Evolutionary conservation across 352 stramenopile genomes (phyloP).

Genomic region (Globisporangium carolinianum): DNA sequence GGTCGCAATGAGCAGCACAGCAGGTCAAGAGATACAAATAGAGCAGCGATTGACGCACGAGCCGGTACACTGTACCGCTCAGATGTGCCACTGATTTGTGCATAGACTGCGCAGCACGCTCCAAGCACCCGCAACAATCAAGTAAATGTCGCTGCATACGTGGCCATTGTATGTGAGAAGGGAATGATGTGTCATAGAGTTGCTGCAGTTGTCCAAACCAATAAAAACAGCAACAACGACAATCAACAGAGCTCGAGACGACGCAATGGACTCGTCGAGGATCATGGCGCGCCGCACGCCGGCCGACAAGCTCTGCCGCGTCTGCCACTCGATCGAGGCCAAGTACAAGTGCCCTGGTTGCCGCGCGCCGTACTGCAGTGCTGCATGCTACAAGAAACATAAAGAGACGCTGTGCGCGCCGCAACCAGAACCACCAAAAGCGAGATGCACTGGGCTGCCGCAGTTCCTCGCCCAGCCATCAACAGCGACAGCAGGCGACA

Average conservation of each 20-base stretch:
- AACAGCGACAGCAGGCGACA: slow-evolving; percentile 3
- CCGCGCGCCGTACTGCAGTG: slow-evolving; percentile 64
- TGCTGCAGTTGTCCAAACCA: neutral
- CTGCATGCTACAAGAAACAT: slow-evolving; percentile 74
- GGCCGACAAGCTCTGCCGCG: slow-evolving; percentile 28
- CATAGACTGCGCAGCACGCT: too few species aligned
- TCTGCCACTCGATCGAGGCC: slow-evolving; percentile 44
- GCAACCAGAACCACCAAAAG: neutral
- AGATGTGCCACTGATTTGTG: too few species aligned
- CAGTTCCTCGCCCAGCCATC: slow-evolving; percentile 2
- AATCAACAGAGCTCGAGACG: neutral
- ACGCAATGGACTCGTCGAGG: neutral
- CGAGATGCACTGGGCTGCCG: neutral
- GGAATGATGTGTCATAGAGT: too few species aligned
- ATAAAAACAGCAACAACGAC: neutral
- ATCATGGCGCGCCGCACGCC: slow-evolving; percentile 18
- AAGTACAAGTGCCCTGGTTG: slow-evolving; percentile 85
- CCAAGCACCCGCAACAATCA: too few species aligned
- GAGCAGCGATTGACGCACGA: too few species aligned
- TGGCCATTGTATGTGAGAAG: too few species aligned
- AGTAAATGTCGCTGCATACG: too few species aligned
- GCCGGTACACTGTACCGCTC: too few species aligned
- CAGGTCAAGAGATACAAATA: too few species aligned
- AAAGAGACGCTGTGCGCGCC: slow-evolving; percentile 57
- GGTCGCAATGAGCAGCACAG: too few species aligned